Evolutionary conservation across 257 asterid genomes (phyloP).

Genomic region (Solanum arcanum): DNA sequence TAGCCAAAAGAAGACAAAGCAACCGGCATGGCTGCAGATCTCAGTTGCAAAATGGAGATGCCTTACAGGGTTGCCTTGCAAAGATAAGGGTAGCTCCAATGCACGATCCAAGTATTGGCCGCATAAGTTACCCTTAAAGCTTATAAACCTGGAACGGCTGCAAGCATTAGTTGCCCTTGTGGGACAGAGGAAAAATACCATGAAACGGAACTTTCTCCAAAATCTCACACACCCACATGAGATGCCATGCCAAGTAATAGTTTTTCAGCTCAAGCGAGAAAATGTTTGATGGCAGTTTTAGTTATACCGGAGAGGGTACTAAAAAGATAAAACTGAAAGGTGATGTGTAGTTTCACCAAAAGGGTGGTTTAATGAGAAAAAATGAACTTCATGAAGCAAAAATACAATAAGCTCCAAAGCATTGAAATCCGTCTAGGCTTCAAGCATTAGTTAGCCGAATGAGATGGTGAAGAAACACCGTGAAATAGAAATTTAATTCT

Average conservation of each 20-base stretch:
- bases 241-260: neutral
- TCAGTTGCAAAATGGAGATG: too few relatives aligned
- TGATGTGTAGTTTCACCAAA: neutral
- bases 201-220: neutral
- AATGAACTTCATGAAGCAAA: neutral
- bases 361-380: neutral
- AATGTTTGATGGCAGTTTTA: neutral
- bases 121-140: too few relatives aligned
- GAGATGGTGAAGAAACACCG: too few relatives aligned
- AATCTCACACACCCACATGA: neutral
- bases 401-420: neutral
- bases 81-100: too few relatives aligned
- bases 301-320: neutral
- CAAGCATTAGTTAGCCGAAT: too few relatives aligned
- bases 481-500: too few relatives aligned
- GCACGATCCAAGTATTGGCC: too few relatives aligned
- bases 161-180: neutral
- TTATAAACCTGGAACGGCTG: neutral
- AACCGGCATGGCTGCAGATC: too few relatives aligned
- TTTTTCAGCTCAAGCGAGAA: neutral
- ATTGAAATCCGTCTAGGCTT: too few relatives aligned
- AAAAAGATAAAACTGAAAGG: too few relatives aligned
- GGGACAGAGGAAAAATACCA: neutral
- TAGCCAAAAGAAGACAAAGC: too few relatives aligned
- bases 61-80: too few relatives aligned